Evolutionary conservation across 176 grass and related monocot species (phyloP), one percentile per base, ranked within the genome.

Genomic region (Aegilops umbellulata): DNA sequence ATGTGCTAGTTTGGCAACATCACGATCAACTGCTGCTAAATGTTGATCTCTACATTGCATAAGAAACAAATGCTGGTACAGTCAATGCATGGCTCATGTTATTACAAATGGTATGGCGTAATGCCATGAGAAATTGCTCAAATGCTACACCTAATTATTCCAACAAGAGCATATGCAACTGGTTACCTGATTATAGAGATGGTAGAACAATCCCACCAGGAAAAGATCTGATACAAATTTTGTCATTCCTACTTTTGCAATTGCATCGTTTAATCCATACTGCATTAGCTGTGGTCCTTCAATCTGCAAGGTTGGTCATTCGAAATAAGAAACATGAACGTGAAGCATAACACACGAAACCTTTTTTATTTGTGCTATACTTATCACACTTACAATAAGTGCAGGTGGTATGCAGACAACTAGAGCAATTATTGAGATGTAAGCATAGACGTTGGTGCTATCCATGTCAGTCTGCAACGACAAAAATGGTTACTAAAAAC

Each of bases 101-200:
- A 60, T 31, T 34, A 69, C 11, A 76, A 53, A 53, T 53, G 49
- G 41, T 22, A 80, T 34, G 32, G 61, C 9, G 26, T 68, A 51
- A 17, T 51, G 51, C 31, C 39, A 67, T 32, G 25, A 39, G 4
- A 76, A 68, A 72, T n/a, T n/a, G 73, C 71, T 82, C 10, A 78
- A 78, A 78, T 72, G 55, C n/a, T 53, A 73, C 12, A 65, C 2
- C 0, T 27, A 53, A 85, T 57, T 39, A 35, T 80, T 39, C 15
- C n/a, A 65, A 51, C 27, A 83, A 60, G 55, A 87, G 75, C 41
- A 19, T n/a, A 3, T 55, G 12, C 27, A 85, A 71, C 17, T 22
- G 35, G 29, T 82, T 96, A 99, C 97, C 94, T 99, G 97, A 80
- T 99, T 99, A 77, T 99, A 99, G 44, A 99, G 97, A 69, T 99